Conservation (phyloP, 805 yeast species). For the Schwanniomyces occidentalis region DNA sequence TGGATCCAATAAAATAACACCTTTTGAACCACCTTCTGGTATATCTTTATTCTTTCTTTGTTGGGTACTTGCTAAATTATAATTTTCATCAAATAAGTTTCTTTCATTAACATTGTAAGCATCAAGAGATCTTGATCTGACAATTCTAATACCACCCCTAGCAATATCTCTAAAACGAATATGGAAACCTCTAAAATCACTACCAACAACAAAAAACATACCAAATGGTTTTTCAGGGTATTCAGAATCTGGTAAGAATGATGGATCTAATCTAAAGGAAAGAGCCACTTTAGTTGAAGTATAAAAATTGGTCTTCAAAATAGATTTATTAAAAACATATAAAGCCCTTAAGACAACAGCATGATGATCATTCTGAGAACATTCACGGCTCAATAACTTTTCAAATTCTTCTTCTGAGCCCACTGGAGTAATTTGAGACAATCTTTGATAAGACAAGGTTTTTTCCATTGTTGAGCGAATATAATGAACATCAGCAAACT, state of each 20-base stretch:
- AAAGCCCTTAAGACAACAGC: conserved; percentile 79
- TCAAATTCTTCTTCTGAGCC: conserved; percentile 75
- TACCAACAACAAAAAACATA: conserved; percentile 93
- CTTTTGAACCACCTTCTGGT: conserved; percentile 99
- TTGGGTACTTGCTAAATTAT: conserved; percentile 92
- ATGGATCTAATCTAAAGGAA: conserved; percentile 86
- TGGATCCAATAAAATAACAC: conserved; percentile 85
- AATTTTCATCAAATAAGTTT: conserved; percentile 92
- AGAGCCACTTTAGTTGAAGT: conserved; percentile 92
- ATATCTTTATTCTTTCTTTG: conserved; percentile 97
- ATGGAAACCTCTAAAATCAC: conserved; percentile 96
- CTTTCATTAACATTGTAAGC: conserved; percentile 83
- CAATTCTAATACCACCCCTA: conserved; percentile 97
- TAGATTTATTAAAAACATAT: conserved; percentile 78
- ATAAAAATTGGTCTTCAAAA: conserved; percentile 92
- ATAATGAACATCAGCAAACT: conserved; percentile 90
- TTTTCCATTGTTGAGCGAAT: conserved; percentile 66
- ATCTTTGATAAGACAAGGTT: conserved; percentile 85
- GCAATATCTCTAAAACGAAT: conserved; percentile 96
- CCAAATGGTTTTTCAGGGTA: conserved; percentile 94
- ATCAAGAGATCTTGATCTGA: conserved; percentile 80
- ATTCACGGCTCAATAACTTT: conserved; percentile 60
- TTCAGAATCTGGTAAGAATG: conserved; percentile 79
- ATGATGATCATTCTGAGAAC: conserved; percentile 80
- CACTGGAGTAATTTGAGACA: conserved; percentile 74